Evolutionary conservation across 371 early-diverging fungal species (phyloP), one percentile per base, ranked within the genome.

Genomic region (Scutellospora calospora): DNA sequence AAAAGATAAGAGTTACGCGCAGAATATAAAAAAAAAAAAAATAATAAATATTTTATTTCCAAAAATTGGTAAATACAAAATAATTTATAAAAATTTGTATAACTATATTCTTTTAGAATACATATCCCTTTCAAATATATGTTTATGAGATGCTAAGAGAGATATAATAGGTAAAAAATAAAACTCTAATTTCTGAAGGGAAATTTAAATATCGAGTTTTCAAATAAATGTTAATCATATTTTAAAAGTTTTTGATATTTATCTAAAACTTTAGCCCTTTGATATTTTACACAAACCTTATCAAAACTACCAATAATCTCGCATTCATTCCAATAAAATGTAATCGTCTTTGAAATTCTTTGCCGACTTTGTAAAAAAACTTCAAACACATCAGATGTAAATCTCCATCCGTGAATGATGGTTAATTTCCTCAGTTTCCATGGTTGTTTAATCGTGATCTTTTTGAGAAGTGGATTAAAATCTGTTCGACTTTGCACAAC

Each of bases 341-440:
- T 20, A 22, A 68, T 41, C 22, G 20, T 35, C 41, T 68, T 68
- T 20, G 68, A 68, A 22, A n/a, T 41, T 68, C 25, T 68, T 25
- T 41, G 20, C 11, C 68, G 20, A 68, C 22, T n/a, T 41, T 68
- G 22, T 38, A 68, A 38, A 41, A 68, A 68, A 35, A n/a, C 22
- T 68, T 68, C 68, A 2, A 68, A 68, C 18, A 41, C 35, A 6
- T 38, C 25, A 22, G 25, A 18, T 8, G 68, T 22, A 25, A 68
- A 38, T 41, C 41, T 68, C 68, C 68, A 68, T 38, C 68, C 68
- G 22, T 68, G 68, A 38, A 68, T 33, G 22, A 68, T 68, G 20
- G 41, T 25, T 25, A 68, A 68, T 22, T 22, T 22, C 41, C 35
- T 41, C 25, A 68, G n/a, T 9, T 68, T 41, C 35, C 25, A 38